Conservation (phyloP, 225 moss, liverwort and hornwort species). For the Bryoerythrophyllum caledonicum region DNA sequence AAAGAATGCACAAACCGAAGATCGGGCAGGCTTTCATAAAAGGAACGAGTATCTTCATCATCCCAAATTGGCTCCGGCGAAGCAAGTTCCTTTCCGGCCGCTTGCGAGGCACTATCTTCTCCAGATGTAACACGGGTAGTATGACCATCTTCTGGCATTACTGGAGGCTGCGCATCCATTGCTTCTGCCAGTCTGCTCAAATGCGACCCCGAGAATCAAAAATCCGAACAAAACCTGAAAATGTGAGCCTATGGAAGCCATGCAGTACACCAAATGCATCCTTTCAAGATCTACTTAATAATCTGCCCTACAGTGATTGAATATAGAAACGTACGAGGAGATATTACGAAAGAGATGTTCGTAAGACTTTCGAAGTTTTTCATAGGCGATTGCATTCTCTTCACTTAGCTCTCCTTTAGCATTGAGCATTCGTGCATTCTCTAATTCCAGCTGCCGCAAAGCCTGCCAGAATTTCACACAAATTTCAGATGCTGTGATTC, state of each 20-base stretch:
- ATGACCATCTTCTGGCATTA: constrained; percentile 96
- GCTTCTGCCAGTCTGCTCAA: constrained; percentile 80
- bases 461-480: constrained; percentile 47
- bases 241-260: constrained; percentile 4
- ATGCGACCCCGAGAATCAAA: constrained; percentile 19
- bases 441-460: constrained; percentile 79
- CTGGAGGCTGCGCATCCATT: constrained; percentile 89
- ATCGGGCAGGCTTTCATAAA: constrained; percentile 93
- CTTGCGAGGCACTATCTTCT: constrained; percentile 67
- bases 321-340: constrained; percentile 63
- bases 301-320: constrained; percentile 20
- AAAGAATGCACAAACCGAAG: constrained; percentile 49
- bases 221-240: constrained; percentile 1
- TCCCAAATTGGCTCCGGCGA: constrained; percentile 97
- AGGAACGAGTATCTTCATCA: constrained; percentile 98
- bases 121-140: constrained; percentile 89
- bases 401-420: constrained; percentile 96
- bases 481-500: constrained; percentile 13
- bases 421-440: constrained; percentile 95
- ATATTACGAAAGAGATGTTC: constrained; percentile 93
- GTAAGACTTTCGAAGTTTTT: constrained; percentile 95
- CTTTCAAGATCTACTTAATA: constrained; percentile 11
- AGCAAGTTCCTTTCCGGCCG: constrained; percentile 70
- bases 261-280: constrained; percentile 4
- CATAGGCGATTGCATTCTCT: constrained; percentile 90